Evolutionary conservation across 345 rosid species (phyloP), one percentile per base, ranked within the genome.

Genomic region (Eucalyptus regnans): DNA sequence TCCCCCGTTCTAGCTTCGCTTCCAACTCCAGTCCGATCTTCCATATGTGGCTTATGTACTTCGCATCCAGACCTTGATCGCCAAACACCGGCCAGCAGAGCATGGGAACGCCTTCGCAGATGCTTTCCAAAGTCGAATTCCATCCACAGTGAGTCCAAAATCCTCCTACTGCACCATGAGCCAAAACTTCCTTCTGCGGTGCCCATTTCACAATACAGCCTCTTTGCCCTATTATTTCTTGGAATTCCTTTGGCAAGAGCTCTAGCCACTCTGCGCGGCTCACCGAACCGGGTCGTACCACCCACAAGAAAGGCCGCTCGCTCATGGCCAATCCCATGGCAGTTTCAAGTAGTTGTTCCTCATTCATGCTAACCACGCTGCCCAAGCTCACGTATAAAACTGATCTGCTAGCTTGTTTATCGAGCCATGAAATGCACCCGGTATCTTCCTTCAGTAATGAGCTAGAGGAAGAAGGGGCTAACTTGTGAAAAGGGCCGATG

Each of bases 81-180:
- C 92, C 88, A 7, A 51, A 89, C 66, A 46, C 80, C 18, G 91
- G 92, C 56, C 43, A 87, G 81, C 91, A 91, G 7, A 89, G 71
- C 88, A 90, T 79, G 12, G 90, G 91, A 33, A 92, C 87, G 8
- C 92, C 89, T 91, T 90, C 89, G 8, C 86, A 86, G 31, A 89
- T 66, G 16, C 92, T 89, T 46, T 92, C 90, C 29, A 89, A 46
- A 23, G 91, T 90, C 7, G 90, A 90, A 81, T 90, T 91, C 92
- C 92, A 91, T 5, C 93, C 93, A 11, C 91, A 89, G 56, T 91
- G 93, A 68, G 89, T 91, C 90, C 90, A 92, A 85, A 90, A 91
- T 71, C 91, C 92, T 56, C 91, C 91, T 7, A 87, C 88, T 9
- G 94, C 89, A 31, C 31, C 85, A 43, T 91, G 92, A 29, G 86